These are phyloP conservation scores for Otatea glauca DNA, from an alignment of 176 grass and related monocot species.

Conservation along the genomic window DNA sequence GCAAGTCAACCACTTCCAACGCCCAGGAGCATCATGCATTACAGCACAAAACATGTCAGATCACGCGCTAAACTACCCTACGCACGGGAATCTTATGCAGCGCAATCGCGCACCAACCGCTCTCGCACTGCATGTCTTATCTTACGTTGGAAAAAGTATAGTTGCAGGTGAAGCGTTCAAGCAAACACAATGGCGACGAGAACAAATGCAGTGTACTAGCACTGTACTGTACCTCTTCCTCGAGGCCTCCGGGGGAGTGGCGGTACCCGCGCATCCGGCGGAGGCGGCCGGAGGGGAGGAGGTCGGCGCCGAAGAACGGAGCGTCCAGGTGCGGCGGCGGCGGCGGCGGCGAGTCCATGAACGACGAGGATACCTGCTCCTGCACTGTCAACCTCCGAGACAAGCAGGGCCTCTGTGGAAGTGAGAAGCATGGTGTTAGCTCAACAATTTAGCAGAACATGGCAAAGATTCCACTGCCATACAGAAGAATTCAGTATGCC, in stretches of 20 bases:
- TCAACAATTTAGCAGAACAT: slow-evolving; percentile 46
- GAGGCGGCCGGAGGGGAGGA: slow-evolving; percentile 65
- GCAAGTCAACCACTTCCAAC: slow-evolving; percentile 63
- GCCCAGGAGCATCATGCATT: slow-evolving; percentile 28
- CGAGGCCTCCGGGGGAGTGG: slow-evolving; percentile 77
- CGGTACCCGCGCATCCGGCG: slow-evolving; percentile 68
- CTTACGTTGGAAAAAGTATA: slow-evolving; percentile 5
- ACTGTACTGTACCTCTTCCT: slow-evolving; percentile 67
- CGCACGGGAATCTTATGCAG: slow-evolving; percentile 34
- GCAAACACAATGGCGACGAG: slow-evolving; percentile 2
- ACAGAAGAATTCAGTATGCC: slow-evolving; percentile 11
- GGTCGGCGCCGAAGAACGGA: slow-evolving; percentile 62
- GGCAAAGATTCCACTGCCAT: slow-evolving; percentile 32
- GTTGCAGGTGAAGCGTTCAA: slow-evolving; percentile 39
- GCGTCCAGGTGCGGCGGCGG: slow-evolving; percentile 51
- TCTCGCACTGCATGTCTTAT: background rate
- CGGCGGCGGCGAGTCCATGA: slow-evolving; percentile 68
- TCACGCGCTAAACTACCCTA: slow-evolving; percentile 44
- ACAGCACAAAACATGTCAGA: slow-evolving; percentile 17
- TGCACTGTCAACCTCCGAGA: slow-evolving; percentile 61
- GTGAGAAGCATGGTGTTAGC: slow-evolving; percentile 29
- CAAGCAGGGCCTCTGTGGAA: slow-evolving; percentile 57
- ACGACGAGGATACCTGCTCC: slow-evolving; percentile 69
- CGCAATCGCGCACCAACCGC: slow-evolving; percentile 41
- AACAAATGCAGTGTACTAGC: background rate